Evolutionary conservation across 306 rosid species (phyloP).

Genomic region (Sesbania bispinosa): DNA sequence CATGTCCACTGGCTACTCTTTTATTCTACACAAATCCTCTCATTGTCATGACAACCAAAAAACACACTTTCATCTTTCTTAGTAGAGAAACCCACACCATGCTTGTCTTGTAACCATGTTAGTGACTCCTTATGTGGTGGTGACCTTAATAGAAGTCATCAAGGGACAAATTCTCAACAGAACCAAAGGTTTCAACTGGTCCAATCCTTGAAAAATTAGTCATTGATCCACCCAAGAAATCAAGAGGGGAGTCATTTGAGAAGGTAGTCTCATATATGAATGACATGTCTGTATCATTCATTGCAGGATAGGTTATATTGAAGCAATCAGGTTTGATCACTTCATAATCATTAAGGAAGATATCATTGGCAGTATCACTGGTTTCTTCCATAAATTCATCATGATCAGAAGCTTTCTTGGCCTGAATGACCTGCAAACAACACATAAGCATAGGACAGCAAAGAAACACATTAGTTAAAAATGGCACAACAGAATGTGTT

Average conservation of each 20-base stretch:
- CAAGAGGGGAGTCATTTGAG: conserved; percentile 73
- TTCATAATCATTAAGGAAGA: conserved; percentile 45
- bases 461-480: background rate
- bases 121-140: background rate
- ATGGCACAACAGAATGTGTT: background rate
- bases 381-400: conserved; percentile 37
- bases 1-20: conserved; percentile 32
- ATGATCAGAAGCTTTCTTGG: conserved; percentile 47
- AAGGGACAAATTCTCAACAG: conserved; percentile 80
- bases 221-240: conserved; percentile 80
- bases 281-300: conserved; percentile 52
- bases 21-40: conserved; percentile 41
- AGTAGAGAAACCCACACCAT: background rate
- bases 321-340: conserved; percentile 40
- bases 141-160: conserved; percentile 67
- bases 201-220: conserved; percentile 66
- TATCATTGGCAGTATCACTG: conserved; percentile 18
- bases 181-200: conserved; percentile 63
- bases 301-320: conserved; percentile 26
- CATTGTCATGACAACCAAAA: conserved; percentile 10
- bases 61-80: conserved; percentile 12
- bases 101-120: conserved; percentile 14
- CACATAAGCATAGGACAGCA: too few relatives aligned
- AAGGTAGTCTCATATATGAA: conserved; percentile 76
- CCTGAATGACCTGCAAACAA: conserved; percentile 59